These are phyloP conservation scores for Lentinula boryana DNA, from an alignment of 768 basidiomycete genomes.

Conservation along the genomic window DNA sequence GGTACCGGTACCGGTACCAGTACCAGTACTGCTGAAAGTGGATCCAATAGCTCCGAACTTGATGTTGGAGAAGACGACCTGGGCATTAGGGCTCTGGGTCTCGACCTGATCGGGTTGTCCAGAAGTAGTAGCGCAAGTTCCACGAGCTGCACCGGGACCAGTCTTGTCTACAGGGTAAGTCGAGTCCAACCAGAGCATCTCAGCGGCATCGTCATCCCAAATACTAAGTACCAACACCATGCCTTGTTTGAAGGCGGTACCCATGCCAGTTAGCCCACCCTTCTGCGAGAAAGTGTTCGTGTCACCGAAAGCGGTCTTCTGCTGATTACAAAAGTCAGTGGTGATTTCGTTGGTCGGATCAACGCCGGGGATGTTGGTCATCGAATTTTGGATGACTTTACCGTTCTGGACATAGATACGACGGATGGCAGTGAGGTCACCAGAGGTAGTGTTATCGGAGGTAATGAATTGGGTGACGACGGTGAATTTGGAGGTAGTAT, in stretches of 20 bases:
- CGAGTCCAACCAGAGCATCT: constrained; percentile 32
- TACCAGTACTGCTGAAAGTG: constrained; percentile 16
- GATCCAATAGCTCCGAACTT: constrained; percentile 31
- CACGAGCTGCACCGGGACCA: constrained; percentile 26
- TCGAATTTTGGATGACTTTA: constrained; percentile 32
- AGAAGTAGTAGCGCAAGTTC: constrained; percentile 28
- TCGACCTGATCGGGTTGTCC: constrained; percentile 28
- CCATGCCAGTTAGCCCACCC: constrained; percentile 23
- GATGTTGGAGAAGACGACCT: constrained; percentile 33
- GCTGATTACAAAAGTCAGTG: constrained; percentile 29
- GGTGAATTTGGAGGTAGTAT: constrained; percentile 33
- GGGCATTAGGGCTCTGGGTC: constrained; percentile 17
- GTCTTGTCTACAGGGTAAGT: constrained; percentile 19
- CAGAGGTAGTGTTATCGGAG: constrained; percentile 26
- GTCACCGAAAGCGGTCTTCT: constrained; percentile 29
- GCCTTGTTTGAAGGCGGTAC: constrained; percentile 21
- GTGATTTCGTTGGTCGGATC: constrained; percentile 28
- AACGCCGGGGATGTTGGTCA: constrained; percentile 27
- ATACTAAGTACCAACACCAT: constrained; percentile 28
- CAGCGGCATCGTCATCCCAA: constrained; percentile 27
- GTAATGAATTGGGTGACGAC: constrained; percentile 41
- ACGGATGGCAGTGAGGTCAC: constrained; percentile 33
- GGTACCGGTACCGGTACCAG: constrained; percentile 10
- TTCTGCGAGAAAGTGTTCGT: constrained; percentile 26
- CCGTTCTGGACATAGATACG: constrained; percentile 39